Base-by-base conservation (phyloP, 805 yeast genomes). In the Candida chilensis region DNA sequence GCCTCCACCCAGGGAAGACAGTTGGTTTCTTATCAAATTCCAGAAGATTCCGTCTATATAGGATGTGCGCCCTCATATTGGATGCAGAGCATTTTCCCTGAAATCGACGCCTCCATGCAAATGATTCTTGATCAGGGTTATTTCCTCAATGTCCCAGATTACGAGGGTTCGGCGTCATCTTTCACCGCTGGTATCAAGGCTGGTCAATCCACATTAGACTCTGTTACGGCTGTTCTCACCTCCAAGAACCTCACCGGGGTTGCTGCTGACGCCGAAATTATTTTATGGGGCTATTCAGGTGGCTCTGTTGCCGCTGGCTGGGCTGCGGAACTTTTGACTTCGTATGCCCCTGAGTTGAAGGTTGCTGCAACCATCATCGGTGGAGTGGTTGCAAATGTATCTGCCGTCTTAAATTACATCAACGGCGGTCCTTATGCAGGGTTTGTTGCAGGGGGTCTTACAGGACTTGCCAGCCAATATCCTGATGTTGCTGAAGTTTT, bases 351-450 rank as follows among this genome's bases (percentile, higher is more conserved):
- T 2, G 64, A 60, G 30, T 45, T 37, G n/a, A n/a, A n/a, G n/a
- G n/a, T n/a, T n/a, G n/a, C n/a, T n/a, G 66, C 64, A 14, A 57
- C 44, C 12, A 57, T 58, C 1, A 17, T 57, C 16, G 64, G 64
- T 9, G 64, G 64, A 3, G 45, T 54, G 41, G 55, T 51, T 9
- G 46, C 56, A 16, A 55, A 58, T 30, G 39, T 58, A 11, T 50
- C 57, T 6, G 46, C 44, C n/a, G 44, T 54, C 2, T 45, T 48
- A 3, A 36, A 32, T 7, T 37, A 41, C 9, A 38, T 44, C 16
- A 54, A 48, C 20, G 57, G 57, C 4, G 39, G 42, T 5, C 4
- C 40, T 5, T 49, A 44, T 20, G 44, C 62, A 3, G 64, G 60
- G 5, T 43, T 59, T 17, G 41, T 45, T 22, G 50, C 55, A n/a